Evolutionary conservation across 2,329 filamentous ascomycete species (phyloP).

Genomic region (Blastomyces parvus): DNA sequence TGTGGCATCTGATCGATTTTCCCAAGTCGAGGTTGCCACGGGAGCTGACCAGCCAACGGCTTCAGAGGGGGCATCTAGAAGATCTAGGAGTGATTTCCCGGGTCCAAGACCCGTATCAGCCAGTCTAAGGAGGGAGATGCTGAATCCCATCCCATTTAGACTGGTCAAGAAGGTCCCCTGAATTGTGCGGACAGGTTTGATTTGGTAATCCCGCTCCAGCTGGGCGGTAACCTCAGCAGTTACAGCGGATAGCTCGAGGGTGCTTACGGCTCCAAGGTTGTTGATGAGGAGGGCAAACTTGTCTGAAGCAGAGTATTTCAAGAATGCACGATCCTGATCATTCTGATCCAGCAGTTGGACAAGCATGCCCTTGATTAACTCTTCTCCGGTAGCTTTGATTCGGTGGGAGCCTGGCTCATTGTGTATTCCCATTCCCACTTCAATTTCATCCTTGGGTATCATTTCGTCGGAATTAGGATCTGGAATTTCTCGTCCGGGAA

Average conservation of each 20-base stretch:
- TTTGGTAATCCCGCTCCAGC: conserved; percentile 48
- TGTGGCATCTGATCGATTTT: conserved; percentile 36
- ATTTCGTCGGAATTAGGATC: conserved; percentile 47
- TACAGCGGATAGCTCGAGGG: conserved; percentile 57
- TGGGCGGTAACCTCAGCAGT: conserved; percentile 57
- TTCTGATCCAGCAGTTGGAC: conserved; percentile 52
- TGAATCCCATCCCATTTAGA: conserved; percentile 62
- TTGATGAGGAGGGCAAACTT: conserved; percentile 58
- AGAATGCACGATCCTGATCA: conserved; percentile 55
- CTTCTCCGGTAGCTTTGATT: conserved; percentile 40
- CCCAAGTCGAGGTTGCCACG: conserved; percentile 51
- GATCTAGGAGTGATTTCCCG: conserved; percentile 50
- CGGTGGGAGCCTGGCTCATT: conserved; percentile 52
- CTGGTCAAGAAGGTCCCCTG: conserved; percentile 63
- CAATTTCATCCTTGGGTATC: conserved; percentile 47
- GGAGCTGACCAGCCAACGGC: conserved; percentile 58
- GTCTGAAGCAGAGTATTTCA: conserved; percentile 48
- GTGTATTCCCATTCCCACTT: conserved; percentile 66
- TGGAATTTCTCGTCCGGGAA: conserved; percentile 60
- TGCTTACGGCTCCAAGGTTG: conserved; percentile 60
- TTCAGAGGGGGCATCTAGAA: conserved; percentile 59
- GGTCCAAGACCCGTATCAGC: conserved; percentile 48
- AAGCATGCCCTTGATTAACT: conserved; percentile 53
- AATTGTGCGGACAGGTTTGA: conserved; percentile 53
- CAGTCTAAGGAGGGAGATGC: conserved; percentile 56